Evolutionary conservation across 352 stramenopile genomes (phyloP), one percentile per base, ranked within the genome.

Genomic region (Pythium rishiriense): DNA sequence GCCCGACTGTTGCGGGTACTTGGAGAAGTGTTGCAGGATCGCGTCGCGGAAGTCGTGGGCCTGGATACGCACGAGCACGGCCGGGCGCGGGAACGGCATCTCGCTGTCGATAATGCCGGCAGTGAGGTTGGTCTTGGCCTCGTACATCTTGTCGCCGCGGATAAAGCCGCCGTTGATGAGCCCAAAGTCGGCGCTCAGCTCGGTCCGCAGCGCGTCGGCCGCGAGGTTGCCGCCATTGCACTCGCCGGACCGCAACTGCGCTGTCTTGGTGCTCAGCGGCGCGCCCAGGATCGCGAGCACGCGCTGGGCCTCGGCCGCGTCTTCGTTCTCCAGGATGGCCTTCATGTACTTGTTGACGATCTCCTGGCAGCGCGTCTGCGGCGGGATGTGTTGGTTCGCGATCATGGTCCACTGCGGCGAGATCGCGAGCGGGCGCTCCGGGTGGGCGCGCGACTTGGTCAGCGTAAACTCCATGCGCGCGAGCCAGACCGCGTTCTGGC

Each of bases 131-230:
- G 83, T 90, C 37, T 80, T 80, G 2, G 87, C 74, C n/a, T 73
- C 63, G 65, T 96, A 95, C 19, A 82, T 72, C 54, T 80, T 84
- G 52, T 97, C 83, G 33, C 87, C 89, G 29, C 86, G 81, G 58
- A 96, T 94, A 61, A 96, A 97, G 4, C 89, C 89, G 47, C 89
- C 89, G 52, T 97, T 97, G 64, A 97, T 94, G 39, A 96, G 74
- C 9, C 82, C 85, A 42, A 91, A 74, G 59, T 90, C 79, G 9
- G 82, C 75, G 15, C 59, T 67, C 35, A 97, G 62, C 55, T 93
- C 74, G 45, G 50, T 81, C 0, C 78, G 83, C 45, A 97, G 68
- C 0, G 86, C 87, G 64, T 97, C 89, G 2, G 87, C 81, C 1
- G 93, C 76, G 37, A 97, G 52, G 49, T 97, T 96, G 26, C 83